Base-by-base conservation (phyloP, 768 basidiomycete genomes). In the Suillus plorans region DNA sequence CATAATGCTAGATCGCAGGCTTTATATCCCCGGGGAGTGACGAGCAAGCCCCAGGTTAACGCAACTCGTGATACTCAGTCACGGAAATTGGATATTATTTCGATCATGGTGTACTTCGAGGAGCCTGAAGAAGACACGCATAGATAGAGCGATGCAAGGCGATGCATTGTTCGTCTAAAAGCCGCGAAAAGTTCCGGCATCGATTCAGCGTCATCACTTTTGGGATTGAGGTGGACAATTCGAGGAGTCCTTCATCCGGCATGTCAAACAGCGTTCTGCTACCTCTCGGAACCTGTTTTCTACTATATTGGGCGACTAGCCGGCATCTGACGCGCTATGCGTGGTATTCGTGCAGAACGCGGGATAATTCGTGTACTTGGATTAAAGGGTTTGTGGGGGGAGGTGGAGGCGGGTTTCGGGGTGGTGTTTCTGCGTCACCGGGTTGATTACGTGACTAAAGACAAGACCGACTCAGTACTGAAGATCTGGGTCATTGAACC, bases 11-110 rank as follows among this genome's bases (percentile, higher is more conserved):
- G 49, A 36, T 50, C 58, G 64, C 53, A 69, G 50, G 70, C 59
- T 71, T 77, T 77, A 76, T 76, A 77, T 67, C n/a, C 50, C 53
- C 36, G 37, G 68, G 50, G 50, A 62, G 61, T 63, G 52, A 55
- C 58, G 22, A 62, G 63, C 60, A 20, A 63, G 66, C 44, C 74
- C 70, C 75, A 76, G 72, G 79, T 76, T 80, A 81, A 78, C 80
- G 82, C 83, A 83, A 84, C 81, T 75, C 77, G 79, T 80, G 78
- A 79, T 74, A 77, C 79, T 72, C 78, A 75, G 78, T 76, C 78
- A 82, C 80, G 83, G 81, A 80, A 81, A 81, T 71, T 79, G 65
- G 44, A 67, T 69, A 66, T 80, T 79, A 76, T 75, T 82, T 81
- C 73, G 80, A 82, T 83, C 75, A 81, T 80, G 80, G 81, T 78